Conservation (phyloP, 2,329 filamentous ascomycete species). For the Fusarium dimerum region DNA sequence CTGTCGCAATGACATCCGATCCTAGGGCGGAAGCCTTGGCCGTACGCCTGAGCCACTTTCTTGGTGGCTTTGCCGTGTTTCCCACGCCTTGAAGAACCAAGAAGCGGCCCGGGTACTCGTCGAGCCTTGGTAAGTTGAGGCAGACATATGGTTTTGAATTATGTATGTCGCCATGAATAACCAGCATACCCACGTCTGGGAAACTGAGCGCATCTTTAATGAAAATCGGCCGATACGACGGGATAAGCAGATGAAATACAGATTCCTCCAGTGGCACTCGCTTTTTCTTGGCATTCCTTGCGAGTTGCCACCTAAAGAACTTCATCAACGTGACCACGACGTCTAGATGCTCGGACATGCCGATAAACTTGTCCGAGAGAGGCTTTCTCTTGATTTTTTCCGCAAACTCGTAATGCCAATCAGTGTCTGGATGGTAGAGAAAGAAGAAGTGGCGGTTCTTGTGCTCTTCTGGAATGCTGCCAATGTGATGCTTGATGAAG, state of each 20-base stretch:
- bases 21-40: no score
- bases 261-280: constrained; percentile 22
- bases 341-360: constrained; percentile 43
- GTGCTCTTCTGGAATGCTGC: no score
- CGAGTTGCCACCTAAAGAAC: constrained; percentile 31
- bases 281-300: constrained; percentile 23
- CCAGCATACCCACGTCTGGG: no score
- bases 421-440: constrained; percentile 43
- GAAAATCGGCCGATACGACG: constrained; percentile 41
- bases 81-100: no score
- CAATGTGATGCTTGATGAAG: no score
- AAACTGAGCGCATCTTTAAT: constrained; percentile 13
- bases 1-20: no score
- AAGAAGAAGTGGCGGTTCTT: constrained; percentile 39
- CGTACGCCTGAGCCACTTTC: no score
- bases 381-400: constrained; percentile 37
- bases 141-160: no score
- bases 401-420: constrained; percentile 44
- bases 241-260: constrained; percentile 39
- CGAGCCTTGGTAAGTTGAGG: no score
- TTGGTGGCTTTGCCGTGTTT: no score
- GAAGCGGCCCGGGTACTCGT: no score
- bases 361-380: constrained; percentile 38
- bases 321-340: constrained; percentile 43
- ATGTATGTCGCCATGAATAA: no score